Percentiles rank a stretch among this genome's conserved stretches.
Conservation (phyloP, 345 rosid genomes). For the Syzygium aromaticum region DNA sequence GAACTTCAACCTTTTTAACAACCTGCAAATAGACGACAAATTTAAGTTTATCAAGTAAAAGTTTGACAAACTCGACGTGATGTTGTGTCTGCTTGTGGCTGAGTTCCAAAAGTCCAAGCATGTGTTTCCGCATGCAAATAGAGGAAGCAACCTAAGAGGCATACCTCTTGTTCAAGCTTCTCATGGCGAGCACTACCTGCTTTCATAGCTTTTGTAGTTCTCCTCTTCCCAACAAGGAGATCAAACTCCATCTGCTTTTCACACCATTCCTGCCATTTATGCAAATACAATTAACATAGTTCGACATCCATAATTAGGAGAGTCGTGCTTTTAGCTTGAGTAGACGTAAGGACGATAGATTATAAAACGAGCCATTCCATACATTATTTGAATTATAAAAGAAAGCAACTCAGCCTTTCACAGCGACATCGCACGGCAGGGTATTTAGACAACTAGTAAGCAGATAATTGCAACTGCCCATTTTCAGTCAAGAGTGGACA, state of each 20-base stretch:
- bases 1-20: slow-evolving; percentile 37
- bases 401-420: not conserved
- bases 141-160: not conserved
- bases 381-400: fast-evolving
- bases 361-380: not conserved
- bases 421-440: not conserved
- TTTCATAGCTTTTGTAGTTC: slow-evolving; percentile 55
- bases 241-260: slow-evolving; percentile 66
- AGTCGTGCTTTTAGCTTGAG: not conserved
- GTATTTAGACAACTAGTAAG: not conserved
- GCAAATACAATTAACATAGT: not conserved
- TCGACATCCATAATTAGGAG: not conserved
- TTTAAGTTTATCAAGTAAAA: not conserved
- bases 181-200: slow-evolving; percentile 64
- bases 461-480: not conserved
- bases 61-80: not conserved
- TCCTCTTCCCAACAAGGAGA: slow-evolving; percentile 32
- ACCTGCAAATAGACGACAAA: slow-evolving; percentile 26
- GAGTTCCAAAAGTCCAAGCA: not conserved
- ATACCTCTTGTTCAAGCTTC: slow-evolving; percentile 69
- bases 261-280: slow-evolving; percentile 70
- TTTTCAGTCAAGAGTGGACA: not conserved
- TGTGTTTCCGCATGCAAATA: not conserved
- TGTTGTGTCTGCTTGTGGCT: not conserved
- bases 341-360: not conserved